Conservation (phyloP, 805 yeast genomes). For the Brettanomyces custersianus region DNA sequence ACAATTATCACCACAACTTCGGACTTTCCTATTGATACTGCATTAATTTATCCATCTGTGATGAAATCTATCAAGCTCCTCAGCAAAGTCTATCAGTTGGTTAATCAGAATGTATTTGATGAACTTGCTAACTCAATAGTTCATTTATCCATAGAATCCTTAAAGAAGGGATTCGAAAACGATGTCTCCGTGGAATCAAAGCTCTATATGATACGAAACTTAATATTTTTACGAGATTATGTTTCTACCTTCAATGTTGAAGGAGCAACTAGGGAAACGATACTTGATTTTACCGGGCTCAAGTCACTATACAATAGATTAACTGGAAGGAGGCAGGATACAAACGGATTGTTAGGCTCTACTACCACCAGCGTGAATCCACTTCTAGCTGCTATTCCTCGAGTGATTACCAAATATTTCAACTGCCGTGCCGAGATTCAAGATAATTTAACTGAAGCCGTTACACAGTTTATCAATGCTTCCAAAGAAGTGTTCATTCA, state of each 20-base stretch:
- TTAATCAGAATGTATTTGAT: slow-evolving; percentile 73
- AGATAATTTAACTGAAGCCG: slow-evolving; percentile 59
- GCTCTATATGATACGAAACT: slow-evolving; percentile 62
- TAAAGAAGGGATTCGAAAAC: slow-evolving; percentile 42
- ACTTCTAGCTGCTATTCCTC: slow-evolving; percentile 58
- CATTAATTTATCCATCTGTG: slow-evolving; percentile 54
- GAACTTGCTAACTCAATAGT: slow-evolving; percentile 83
- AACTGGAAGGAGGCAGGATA: not conserved
- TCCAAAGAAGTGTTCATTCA: slow-evolving; percentile 40
- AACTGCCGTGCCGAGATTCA: slow-evolving; percentile 71
- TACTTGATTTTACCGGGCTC: slow-evolving; percentile 76
- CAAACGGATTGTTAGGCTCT: not conserved
- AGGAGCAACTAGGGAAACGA: slow-evolving; percentile 59
- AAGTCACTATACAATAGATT: slow-evolving; percentile 31
- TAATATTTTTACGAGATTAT: slow-evolving; percentile 62
- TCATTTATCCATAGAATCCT: slow-evolving; percentile 61
- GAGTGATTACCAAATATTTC: slow-evolving; percentile 69
- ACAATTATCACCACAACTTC: slow-evolving; percentile 2
- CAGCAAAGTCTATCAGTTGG: slow-evolving; percentile 70
- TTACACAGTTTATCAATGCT: slow-evolving; percentile 58
- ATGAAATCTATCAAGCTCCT: slow-evolving; percentile 59
- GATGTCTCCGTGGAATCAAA: slow-evolving; percentile 51
- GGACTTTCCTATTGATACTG: slow-evolving; percentile 5
- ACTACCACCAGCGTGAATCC: slow-evolving; percentile 4
- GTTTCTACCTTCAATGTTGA: slow-evolving; percentile 73